Conservation (phyloP, 441 rosid genomes). For the Populus hybrid region DNA sequence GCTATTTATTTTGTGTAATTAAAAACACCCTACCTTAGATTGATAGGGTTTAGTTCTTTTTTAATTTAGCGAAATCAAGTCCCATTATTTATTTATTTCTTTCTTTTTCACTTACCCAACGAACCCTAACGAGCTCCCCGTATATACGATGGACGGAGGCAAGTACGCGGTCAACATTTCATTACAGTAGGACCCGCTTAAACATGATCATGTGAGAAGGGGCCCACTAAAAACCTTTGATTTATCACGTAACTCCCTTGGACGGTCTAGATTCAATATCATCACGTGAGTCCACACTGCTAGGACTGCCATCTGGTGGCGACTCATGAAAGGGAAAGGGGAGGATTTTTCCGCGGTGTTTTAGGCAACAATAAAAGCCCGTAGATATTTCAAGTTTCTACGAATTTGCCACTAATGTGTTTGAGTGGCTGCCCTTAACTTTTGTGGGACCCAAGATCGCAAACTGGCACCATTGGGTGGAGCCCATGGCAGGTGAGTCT, state of each 20-base stretch:
- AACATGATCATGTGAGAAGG: no score
- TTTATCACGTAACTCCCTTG: neutral
- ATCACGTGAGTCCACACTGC: neutral
- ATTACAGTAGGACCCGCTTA: neutral
- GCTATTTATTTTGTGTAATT: no score
- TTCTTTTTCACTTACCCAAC: no score
- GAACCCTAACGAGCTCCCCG: no score
- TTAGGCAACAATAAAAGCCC: neutral
- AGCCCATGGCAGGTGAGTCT: slow-evolving; percentile 30
- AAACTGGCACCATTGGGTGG: slow-evolving; percentile 13
- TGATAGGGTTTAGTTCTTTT: neutral
- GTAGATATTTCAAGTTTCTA: neutral
- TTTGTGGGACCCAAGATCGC: slow-evolving; percentile 1
- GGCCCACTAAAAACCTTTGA: neutral
- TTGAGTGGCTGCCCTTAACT: neutral
- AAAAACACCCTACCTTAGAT: neutral
- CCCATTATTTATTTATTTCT: no score
- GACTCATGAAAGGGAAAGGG: neutral
- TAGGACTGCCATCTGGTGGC: neutral
- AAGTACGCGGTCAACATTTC: neutral
- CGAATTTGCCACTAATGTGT: neutral
- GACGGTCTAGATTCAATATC: slow-evolving; percentile 5
- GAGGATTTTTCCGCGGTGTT: neutral
- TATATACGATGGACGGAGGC: no score
- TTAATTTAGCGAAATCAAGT: no score